Base-by-base conservation (phyloP, 768 basidiomycete species). In the Collybiopsis confluens region DNA sequence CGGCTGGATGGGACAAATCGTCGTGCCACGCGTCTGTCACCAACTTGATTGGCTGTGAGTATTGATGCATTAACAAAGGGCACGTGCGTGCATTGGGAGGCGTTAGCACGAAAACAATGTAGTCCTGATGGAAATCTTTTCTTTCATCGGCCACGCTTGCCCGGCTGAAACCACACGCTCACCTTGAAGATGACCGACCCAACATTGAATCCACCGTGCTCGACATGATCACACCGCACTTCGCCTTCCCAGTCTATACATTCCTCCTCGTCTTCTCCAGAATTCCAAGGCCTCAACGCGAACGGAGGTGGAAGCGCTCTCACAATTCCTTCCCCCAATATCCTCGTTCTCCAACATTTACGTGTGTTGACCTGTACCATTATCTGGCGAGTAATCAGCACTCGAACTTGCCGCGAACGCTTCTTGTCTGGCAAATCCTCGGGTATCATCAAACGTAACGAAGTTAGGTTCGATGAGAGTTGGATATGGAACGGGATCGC, bases 401-500 rank as follows among this genome's bases (percentile, higher is more conserved):
- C 71, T 20, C 78, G 75, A 45, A 82, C 16, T n/a, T 54, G 41
- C 28, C 37, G 40, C 36, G 26, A 27, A 38, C 28, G 18, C 11
- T 23, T 27, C 8, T 41, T 27, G 24, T 41, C 33, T 13, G 26
- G 18, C n/a, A 16, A 35, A 18, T 38, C 24, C 13, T 35, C 23
- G 18, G 46, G 38, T 27, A 73, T 38, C 57, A 83, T 71, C 30
- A 74, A 70, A 18, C 66, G 64, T 33, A 85, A 68, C 5, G 81
- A 79, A 18, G 65, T 59, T 10, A 71, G 58, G 18, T 75, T 70
- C 30, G 74, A 77, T 42, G 68, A 68, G 27, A 85, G 67, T 54
- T 84, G 81, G 23, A 86, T 64, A 59, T 83, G 80, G 58, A 85
- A 78, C 3, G 83, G 82, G 18, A 85, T 81, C 26, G 64, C 62